These are phyloP conservation scores for Cucurbita maxima DNA, from an alignment of 306 rosid species.

Conservation along the genomic window DNA sequence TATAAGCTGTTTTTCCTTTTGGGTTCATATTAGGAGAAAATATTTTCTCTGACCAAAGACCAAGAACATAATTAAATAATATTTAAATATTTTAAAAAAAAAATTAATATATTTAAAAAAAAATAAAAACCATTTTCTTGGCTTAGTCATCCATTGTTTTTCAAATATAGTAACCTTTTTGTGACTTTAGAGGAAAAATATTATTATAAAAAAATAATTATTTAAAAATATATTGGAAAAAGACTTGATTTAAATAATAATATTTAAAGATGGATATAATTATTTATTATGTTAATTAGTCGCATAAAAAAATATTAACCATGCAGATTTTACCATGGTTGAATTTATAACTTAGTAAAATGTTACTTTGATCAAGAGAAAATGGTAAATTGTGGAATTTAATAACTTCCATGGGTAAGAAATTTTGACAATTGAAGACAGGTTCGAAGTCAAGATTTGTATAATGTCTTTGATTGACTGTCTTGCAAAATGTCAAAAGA, in stretches of 20 bases:
- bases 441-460: too few relatives aligned
- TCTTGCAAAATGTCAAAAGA: too few relatives aligned
- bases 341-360: too few relatives aligned
- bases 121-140: not conserved
- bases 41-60: not conserved
- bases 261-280: not conserved
- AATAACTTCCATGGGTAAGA: too few relatives aligned
- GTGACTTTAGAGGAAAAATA: not conserved
- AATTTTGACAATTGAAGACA: too few relatives aligned
- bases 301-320: too few relatives aligned
- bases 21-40: not conserved
- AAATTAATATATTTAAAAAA: not conserved
- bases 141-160: not conserved
- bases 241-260: not conserved
- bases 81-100: not conserved
- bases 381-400: too few relatives aligned
- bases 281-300: too few relatives aligned
- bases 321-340: too few relatives aligned
- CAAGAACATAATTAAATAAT: not conserved
- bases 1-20: not conserved
- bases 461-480: too few relatives aligned
- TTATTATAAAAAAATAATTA: not conserved
- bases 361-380: too few relatives aligned
- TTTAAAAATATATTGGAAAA: not conserved
- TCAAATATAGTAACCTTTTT: not conserved